Percentiles rank a stretch among this genome's conserved stretches.
phyloP scores from a whole-genome alignment of 306 rosid species.

The Fragaria nilgerrensis region DNA sequence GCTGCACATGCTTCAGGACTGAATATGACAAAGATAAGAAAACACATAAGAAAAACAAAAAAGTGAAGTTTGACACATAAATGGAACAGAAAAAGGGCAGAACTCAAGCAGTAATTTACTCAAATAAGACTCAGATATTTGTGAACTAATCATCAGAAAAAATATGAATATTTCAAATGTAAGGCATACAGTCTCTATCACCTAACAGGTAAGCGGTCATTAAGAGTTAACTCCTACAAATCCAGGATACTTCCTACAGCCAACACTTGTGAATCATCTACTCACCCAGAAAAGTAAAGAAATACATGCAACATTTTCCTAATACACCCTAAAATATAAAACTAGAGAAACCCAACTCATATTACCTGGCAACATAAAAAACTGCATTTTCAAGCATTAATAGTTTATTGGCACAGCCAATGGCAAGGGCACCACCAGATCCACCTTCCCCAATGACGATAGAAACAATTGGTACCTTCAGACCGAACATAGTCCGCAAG shows the following conservation, averaged over 20 bases:
- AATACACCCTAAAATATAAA: background rate
- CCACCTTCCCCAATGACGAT: slow-evolving; percentile 99
- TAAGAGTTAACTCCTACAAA: slow-evolving; percentile 11
- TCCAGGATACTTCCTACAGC: slow-evolving; percentile 2
- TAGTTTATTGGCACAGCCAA: slow-evolving; percentile 92
- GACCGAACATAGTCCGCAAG: slow-evolving; percentile 87
- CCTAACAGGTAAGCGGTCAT: background rate
- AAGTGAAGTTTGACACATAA: slow-evolving; percentile 17
- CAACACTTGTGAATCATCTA: slow-evolving; percentile 21
- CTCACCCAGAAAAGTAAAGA: background rate
- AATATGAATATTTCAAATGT: slow-evolving; percentile 2
- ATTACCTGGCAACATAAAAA: slow-evolving; percentile 96
- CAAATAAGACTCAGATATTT: background rate
- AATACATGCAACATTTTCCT: background rate
- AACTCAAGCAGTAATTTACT: background rate
- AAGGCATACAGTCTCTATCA: slow-evolving; percentile 5
- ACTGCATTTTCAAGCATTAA: slow-evolving; percentile 98
- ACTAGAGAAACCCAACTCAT: slow-evolving; percentile 3
- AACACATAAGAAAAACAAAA: slow-evolving; percentile 22
- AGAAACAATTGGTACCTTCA: slow-evolving; percentile 85
- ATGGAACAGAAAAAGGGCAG: slow-evolving; percentile 5
- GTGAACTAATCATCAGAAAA: slow-evolving; percentile 15
- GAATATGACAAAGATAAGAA: slow-evolving; percentile 38
- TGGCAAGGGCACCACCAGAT: slow-evolving; percentile 99
- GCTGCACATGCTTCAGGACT: slow-evolving; percentile 99